Base-by-base conservation (phyloP, 2,329 filamentous ascomycete species). In the Pseudovirgaria hyperparasitica region DNA sequence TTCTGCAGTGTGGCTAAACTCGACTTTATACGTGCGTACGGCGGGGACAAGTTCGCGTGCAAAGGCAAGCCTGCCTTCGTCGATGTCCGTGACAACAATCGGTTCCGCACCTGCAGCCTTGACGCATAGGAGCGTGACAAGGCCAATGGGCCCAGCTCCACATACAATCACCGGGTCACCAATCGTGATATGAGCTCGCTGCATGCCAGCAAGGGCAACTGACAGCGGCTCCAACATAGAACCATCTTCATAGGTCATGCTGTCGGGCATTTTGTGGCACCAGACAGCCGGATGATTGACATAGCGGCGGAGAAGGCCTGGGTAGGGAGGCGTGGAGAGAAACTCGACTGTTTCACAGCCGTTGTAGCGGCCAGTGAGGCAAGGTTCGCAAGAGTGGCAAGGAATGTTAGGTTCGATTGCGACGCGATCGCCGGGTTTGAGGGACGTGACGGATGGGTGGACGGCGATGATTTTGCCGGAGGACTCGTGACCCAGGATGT, bases 321-420 rank as follows among this genome's bases (percentile, higher is more conserved):
- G 70, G 16, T 92, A 75, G 9, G 90, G 87, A 6, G 90, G 87
- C 4, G 90, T 96, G 26, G 82, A 92, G 27, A 92, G 67, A 64
- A 96, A 96, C 29, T 70, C 62, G 38, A 94, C 84, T 27, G 65
- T 68, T 45, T 86, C 80, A 62, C 87, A 96, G 34, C 86, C 87
- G 54, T 96, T 96, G 67, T 96, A 96, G 43, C 84, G 78, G 31
- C 87, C 87, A 9, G 81, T 90, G 39, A 92, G 64, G 57, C 86
- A 94, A 20, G 82, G 82, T 58, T 92, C 82, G 68, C 86, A 96
- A 46, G 72, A 70, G 54, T 78, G 73, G 69, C 87, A 96, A 55
- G 90, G 86, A 43, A 94, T 72, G 57, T 92, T 92, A 35, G 87
- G 87, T 62, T 96, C 87, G 48, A 96, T 71, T 31, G 87, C 87